phyloP scores from a whole-genome alignment of 495 filamentous ascomycete species.

The Endocarpon pusillum region DNA sequence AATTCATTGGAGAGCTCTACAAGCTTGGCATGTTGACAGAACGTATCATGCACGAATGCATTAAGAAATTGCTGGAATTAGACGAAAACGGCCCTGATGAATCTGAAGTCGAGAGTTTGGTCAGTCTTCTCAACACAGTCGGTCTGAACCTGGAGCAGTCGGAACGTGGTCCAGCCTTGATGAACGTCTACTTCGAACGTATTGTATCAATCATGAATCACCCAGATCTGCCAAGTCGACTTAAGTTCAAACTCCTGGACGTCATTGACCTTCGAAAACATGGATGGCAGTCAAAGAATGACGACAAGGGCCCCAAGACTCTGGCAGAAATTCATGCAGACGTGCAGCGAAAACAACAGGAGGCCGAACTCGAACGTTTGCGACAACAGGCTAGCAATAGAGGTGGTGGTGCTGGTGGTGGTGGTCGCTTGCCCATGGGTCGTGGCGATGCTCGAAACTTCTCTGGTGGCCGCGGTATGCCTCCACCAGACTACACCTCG shows the following conservation, averaged over 20 bases:
- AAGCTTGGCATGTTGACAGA: constrained; percentile 97
- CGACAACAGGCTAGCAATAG: constrained; percentile 31
- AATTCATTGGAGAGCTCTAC: constrained; percentile 98
- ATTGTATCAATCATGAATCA: constrained; percentile 67
- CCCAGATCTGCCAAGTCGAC: constrained; percentile 62
- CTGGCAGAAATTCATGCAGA: constrained; percentile 80
- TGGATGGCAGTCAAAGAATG: constrained; percentile 70
- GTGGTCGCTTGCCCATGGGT: constrained; percentile 50
- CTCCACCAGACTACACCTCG: constrained; percentile 49
- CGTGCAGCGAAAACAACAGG: constrained; percentile 50
- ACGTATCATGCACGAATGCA: constrained; percentile 99
- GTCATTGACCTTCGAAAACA: constrained; percentile 62
- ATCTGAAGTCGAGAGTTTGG: constrained; percentile 86
- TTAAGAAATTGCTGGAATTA: constrained; percentile 88
- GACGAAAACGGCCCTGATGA: constrained; percentile 89
- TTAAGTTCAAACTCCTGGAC: constrained; percentile 94
- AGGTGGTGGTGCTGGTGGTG: constrained; percentile 38
- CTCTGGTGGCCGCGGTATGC: constrained; percentile 46
- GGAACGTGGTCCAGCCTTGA: constrained; percentile 64
- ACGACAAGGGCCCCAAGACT: constrained; percentile 85
- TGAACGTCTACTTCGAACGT: constrained; percentile 86
- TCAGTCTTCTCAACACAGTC: constrained; percentile 80
- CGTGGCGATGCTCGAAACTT: constrained; percentile 77
- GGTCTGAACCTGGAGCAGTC: constrained; percentile 59
- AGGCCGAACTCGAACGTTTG: constrained; percentile 36